These are phyloP conservation scores for Fomitopsis betulina DNA, from an alignment of 1,284 basidiomycete species.

Conservation along the genomic window DNA sequence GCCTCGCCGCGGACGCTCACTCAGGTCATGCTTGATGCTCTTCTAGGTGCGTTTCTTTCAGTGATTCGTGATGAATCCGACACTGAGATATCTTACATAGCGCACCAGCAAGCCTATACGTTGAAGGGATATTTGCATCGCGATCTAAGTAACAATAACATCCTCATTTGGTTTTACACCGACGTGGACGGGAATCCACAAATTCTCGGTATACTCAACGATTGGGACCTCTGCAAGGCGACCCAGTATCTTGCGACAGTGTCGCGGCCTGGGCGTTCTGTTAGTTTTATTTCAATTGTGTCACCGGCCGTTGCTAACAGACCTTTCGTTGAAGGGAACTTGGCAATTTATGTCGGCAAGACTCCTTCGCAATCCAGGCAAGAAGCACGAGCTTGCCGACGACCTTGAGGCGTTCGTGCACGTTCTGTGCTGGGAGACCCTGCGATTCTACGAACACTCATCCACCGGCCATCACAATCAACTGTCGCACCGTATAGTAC, in stretches of 20 bases:
- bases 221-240: conserved; percentile 6
- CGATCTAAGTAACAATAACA: conserved; percentile 4
- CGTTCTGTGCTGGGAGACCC: conserved; percentile 1
- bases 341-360: conserved; percentile 13
- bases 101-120: conserved; percentile 1
- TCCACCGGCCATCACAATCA: neutral
- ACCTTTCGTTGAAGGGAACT: too few species aligned
- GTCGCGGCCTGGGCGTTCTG: neutral
- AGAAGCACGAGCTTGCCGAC: conserved; percentile 6
- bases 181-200: neutral
- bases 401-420: conserved; percentile 11
- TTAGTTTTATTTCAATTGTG: neutral
- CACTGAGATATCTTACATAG: neutral
- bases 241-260: neutral
- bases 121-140: neutral
- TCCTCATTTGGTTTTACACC: neutral
- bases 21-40: neutral
- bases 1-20: neutral
- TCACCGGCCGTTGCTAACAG: too few species aligned
- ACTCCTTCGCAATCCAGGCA: neutral
- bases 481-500: neutral
- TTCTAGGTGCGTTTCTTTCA: conserved; percentile 6
- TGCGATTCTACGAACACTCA: neutral
- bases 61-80: neutral
- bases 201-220: neutral